Evolutionary conservation across 257 asterid genomes (phyloP).

Genomic region (Lycium barbarum): DNA sequence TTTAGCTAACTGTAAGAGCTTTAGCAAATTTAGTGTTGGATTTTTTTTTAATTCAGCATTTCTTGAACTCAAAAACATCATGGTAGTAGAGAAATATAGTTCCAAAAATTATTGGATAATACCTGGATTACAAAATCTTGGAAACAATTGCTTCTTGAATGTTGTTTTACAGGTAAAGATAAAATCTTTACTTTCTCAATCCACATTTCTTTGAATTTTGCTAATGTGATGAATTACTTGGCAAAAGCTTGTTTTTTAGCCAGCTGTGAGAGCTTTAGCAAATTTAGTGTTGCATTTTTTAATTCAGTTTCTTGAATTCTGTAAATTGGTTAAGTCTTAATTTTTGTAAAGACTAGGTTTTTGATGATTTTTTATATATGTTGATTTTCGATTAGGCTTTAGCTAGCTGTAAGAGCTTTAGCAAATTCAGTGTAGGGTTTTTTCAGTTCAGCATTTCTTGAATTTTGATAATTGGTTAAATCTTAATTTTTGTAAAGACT

Average conservation of each 20-base stretch:
- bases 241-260: neutral
- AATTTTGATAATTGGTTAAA: neutral
- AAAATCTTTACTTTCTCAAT: neutral
- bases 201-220: too few species aligned
- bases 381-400: conserved; percentile 58
- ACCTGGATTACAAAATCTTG: conserved; percentile 86
- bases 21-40: neutral
- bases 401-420: conserved; percentile 78
- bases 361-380: neutral
- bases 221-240: neutral
- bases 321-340: neutral
- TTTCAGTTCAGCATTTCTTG: neutral
- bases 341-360: neutral
- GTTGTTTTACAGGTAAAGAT: conserved; percentile 80
- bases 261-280: neutral
- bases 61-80: conserved; percentile 39
- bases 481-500: neutral
- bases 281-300: neutral
- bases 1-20: too few species aligned
- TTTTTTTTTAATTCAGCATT: too few species aligned
- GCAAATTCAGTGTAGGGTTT: neutral
- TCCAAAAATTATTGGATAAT: conserved; percentile 48
- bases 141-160: conserved; percentile 90
- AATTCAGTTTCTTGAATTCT: neutral
- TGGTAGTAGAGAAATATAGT: conserved; percentile 28